Base-by-base conservation (phyloP, 345 rosid species). In the Brassica juncea region DNA sequence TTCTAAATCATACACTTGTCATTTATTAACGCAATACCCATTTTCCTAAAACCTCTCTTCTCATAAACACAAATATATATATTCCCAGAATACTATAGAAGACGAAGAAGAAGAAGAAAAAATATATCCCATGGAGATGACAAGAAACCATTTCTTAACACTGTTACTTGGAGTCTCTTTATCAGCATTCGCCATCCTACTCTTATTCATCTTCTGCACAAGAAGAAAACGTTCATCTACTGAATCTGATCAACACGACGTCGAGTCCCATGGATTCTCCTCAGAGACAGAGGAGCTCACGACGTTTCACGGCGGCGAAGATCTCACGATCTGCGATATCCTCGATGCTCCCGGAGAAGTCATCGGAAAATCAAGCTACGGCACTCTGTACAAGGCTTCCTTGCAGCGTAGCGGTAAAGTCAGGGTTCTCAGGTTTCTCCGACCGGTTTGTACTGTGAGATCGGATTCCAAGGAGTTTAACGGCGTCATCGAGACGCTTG, bases 281-380 rank as follows among this genome's bases (percentile, higher is more conserved):
- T 34, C 74, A 3, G 79, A 76, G 47, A 32, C 76, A 21, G 97
- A 92, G 87, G 95, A 89, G 7, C 86, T 91, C 65, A 58, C 88
- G 28, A 85, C 82, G 6, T 94, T 94, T 69, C 85, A 52, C 15
- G 94, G 94, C 9, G 97, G 95, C 0, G 85, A 87, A 66, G 94
- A 85, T 83, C 89, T 94, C 0, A 90, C 94, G 25, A 89, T 88
- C 39, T 75, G 78, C 64, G 97, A 94, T 84, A 88, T 94, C 65
- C 90, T 94, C 72, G 97, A 94, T 31, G 97, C 99, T 66, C 97
- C 99, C 0, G 99, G 99, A 3, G 99, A 94, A 77, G 99, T 94
- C 34, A 90, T 94, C 9, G 97, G 97, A 19, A 94, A 94, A 70
- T 91, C 99, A 66, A 88, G 84, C 85, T 88, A 87, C 77, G 97